A percentile compares a stretch with the other conserved stretches of the same genome.
These are phyloP conservation scores for Venustampulla echinocandica DNA, from an alignment of 495 filamentous ascomycete species.

Conservation along the genomic window DNA sequence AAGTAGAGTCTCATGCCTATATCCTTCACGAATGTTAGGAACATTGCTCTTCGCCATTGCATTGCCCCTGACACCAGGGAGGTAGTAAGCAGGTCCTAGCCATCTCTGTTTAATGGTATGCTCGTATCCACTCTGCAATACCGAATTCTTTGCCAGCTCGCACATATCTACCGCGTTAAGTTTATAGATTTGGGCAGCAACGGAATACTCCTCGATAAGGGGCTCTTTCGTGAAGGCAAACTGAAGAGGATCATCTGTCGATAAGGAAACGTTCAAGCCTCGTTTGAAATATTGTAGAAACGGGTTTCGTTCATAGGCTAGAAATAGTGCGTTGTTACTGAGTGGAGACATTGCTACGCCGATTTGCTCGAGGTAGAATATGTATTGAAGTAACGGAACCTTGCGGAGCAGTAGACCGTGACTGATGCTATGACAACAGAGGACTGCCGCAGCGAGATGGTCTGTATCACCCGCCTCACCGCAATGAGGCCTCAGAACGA, in stretches of 20 bases:
- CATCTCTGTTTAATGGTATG: conserved; percentile 78
- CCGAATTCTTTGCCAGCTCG: conserved; percentile 91
- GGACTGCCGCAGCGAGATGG: conserved; percentile 82
- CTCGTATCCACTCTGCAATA: conserved; percentile 91
- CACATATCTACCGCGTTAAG: conserved; percentile 97
- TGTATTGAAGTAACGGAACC: conserved; percentile 88
- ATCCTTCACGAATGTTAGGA: conserved; percentile 82
- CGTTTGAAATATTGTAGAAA: conserved; percentile 91
- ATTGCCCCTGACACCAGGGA: conserved; percentile 72
- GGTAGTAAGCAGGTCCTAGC: conserved; percentile 67
- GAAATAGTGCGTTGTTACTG: conserved; percentile 93
- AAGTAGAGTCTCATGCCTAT: conserved; percentile 71
- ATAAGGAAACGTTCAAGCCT: conserved; percentile 89
- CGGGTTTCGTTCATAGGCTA: conserved; percentile 95
- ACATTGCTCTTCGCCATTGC: conserved; percentile 93
- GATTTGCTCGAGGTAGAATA: conserved; percentile 96
- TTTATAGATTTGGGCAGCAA: conserved; percentile 97
- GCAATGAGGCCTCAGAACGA: conserved; percentile 87
- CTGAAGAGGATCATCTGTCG: conserved; percentile 93
- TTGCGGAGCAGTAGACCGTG: conserved; percentile 90
- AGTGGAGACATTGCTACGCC: conserved; percentile 98
- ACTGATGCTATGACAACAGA: conserved; percentile 96
- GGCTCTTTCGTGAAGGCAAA: conserved; percentile 99
- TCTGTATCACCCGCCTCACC: conserved; percentile 96
- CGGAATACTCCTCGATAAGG: conserved; percentile 94